Percentiles rank a stretch among this genome's conserved stretches.
These are phyloP conservation scores for Gossypium herbaceum DNA, from an alignment of 345 rosid species.

Conservation along the genomic window DNA sequence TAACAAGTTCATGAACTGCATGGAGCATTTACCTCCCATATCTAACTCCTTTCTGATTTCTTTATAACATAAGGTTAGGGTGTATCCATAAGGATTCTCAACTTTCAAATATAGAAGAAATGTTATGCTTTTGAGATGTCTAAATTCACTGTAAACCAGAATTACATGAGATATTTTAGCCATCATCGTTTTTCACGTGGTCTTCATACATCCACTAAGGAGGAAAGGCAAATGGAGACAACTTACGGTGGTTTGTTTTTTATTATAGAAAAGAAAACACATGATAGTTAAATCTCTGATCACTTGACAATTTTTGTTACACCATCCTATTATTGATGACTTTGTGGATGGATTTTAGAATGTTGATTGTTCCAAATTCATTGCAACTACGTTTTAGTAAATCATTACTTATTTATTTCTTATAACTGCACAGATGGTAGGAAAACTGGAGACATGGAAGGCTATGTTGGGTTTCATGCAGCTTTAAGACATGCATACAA, in stretches of 20 bases:
- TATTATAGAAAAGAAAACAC: too few relatives aligned
- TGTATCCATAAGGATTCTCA: neutral
- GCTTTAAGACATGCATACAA: constrained; percentile 71
- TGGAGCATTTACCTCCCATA: neutral
- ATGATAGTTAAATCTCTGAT: too few relatives aligned
- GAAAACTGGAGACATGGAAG: constrained; percentile 70
- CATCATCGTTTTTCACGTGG: neutral
- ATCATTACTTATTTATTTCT: neutral
- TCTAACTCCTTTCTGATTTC: neutral
- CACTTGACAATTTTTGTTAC: neutral
- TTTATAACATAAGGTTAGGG: neutral
- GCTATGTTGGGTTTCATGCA: constrained; percentile 86
- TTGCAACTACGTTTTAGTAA: neutral
- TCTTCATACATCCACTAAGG: neutral
- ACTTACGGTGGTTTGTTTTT: neutral
- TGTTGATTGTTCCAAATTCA: neutral
- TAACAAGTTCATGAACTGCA: neutral
- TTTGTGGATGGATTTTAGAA: neutral
- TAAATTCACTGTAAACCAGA: neutral
- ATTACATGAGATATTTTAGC: neutral
- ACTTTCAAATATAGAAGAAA: neutral
- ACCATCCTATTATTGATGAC: neutral
- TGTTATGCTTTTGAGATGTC: neutral
- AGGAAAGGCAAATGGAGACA: neutral
- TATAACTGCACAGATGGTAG: constrained; percentile 45